phyloP scores from a whole-genome alignment of 129 eudicot genomes.

The Arctium minus region DNA sequence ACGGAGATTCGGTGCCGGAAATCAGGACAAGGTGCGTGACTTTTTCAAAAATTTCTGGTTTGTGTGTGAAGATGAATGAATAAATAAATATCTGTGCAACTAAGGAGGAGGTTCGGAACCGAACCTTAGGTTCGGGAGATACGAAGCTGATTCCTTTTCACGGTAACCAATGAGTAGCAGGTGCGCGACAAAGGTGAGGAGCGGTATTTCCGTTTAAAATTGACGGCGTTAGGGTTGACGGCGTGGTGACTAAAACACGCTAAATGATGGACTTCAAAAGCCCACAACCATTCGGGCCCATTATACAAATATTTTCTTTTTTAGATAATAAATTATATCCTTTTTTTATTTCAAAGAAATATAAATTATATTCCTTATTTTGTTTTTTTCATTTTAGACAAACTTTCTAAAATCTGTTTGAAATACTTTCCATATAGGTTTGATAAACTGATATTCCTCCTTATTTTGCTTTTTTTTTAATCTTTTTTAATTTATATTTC shows the following conservation, averaged over 20 bases:
- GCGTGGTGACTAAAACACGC: not conserved
- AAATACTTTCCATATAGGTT: too few relatives aligned
- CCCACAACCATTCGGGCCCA: not conserved
- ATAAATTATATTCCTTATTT: too few relatives aligned
- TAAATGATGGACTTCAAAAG: not conserved
- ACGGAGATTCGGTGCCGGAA: constrained; percentile 33
- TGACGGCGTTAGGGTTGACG: constrained; percentile 38
- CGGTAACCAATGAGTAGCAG: constrained; percentile 21
- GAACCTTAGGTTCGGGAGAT: constrained; percentile 11
- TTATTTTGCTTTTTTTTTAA: too few relatives aligned
- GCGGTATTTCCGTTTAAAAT: constrained; percentile 27
- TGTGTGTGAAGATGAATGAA: constrained; percentile 16
- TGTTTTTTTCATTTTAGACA: too few relatives aligned
- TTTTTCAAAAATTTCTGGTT: not conserved
- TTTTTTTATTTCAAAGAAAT: too few relatives aligned
- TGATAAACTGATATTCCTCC: too few relatives aligned
- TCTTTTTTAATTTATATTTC: too few relatives aligned
- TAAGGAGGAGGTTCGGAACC: constrained; percentile 13
- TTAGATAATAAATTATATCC: too few relatives aligned
- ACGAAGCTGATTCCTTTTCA: constrained; percentile 18
- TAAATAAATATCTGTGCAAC: constrained; percentile 19
- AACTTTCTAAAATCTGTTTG: too few relatives aligned
- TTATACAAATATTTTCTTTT: not conserved
- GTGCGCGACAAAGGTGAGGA: constrained; percentile 7
- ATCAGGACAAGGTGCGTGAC: constrained; percentile 7